Evolutionary conservation across 495 filamentous ascomycete species (phyloP), one percentile per base, ranked within the genome.

Genomic region (Penicillium lividum): DNA sequence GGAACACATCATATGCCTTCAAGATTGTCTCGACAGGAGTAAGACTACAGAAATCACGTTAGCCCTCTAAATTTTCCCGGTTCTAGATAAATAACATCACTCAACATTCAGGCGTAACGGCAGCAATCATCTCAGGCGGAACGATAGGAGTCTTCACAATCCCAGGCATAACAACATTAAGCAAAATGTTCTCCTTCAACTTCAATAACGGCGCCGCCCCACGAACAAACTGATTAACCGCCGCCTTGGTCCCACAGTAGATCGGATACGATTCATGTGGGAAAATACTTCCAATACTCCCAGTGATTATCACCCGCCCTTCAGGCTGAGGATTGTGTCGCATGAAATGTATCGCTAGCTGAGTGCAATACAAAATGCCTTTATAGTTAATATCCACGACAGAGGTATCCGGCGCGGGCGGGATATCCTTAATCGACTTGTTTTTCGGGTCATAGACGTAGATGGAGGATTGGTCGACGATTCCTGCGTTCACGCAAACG

Each of bases 281-380:
- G 18, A 69, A 68, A 0, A 72, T 38, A 2, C 38, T 54, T 4
- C 62, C 67, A 53, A 72, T 69, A 38, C 67, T 69, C 3, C 67
- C 56, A 3, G 69, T 72, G 3, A 69, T 64, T 15, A 72, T 60
- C 33, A 72, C 66, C 15, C 56, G 54, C 13, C 69, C 69, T 1
- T 67, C 69, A 9, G 67, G 60, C 25, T 62, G 56, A 16, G 65
- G 59, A 45, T 72, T 72, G 42, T 66, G 53, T 15, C 67, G 62
- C 69, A 72, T 72, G 47, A 72, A 69, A 43, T 72, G 69, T n/a
- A 59, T 66, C 4, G 69, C 69, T 31, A 72, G 42, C 29, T 65
- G 62, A 15, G 59, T 66, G 2, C 64, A 63, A 34, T 72, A 66
- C 6, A 72, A 45, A n/a, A 72, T 65, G 1, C 67, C 67, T 45